Conservation (phyloP, 2,329 filamentous ascomycete species). For the Gnomoniopsis smithogilvyi region DNA sequence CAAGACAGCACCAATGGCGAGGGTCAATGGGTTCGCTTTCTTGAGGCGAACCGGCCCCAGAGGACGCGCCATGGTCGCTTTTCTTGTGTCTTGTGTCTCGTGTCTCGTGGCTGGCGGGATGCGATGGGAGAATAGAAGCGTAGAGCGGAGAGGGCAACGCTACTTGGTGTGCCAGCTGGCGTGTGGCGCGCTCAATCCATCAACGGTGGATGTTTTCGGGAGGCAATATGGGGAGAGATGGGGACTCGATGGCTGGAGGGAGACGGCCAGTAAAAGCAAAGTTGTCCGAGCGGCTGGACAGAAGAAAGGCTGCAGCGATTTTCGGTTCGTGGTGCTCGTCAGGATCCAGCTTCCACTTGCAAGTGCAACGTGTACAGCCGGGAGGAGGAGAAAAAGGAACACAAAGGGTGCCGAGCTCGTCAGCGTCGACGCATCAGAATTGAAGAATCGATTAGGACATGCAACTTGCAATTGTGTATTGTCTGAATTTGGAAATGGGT, state of each 20-base stretch:
- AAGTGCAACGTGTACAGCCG: too few relatives aligned
- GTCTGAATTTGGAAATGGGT: background rate
- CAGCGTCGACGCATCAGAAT: background rate
- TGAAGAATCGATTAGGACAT: background rate
- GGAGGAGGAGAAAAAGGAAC: background rate
- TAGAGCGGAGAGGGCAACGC: conserved; percentile 2
- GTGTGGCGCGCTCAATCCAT: conserved; percentile 12
- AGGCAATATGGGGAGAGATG: background rate
- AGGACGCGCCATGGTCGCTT: conserved; percentile 49
- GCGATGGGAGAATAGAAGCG: background rate
- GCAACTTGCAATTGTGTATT: conserved; percentile 1
- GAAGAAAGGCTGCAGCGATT: background rate
- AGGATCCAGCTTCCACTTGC: too few relatives aligned
- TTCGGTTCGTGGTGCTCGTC: background rate
- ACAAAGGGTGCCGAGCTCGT: conserved; percentile 11
- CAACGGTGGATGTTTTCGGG: conserved; percentile 1
- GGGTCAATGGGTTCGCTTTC: conserved; percentile 73
- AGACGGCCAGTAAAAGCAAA: background rate
- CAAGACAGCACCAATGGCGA: conserved; percentile 68
- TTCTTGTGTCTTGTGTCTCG: conserved; percentile 8
- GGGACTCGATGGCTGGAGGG: background rate
- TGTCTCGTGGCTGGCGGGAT: conserved; percentile 9
- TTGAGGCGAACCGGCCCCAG: conserved; percentile 70
- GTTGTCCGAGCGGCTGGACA: background rate
- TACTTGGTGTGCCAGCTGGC: conserved; percentile 14